Evolutionary conservation across 768 basidiomycete genomes (phyloP).

Genomic region (Termitomyces sp.): DNA sequence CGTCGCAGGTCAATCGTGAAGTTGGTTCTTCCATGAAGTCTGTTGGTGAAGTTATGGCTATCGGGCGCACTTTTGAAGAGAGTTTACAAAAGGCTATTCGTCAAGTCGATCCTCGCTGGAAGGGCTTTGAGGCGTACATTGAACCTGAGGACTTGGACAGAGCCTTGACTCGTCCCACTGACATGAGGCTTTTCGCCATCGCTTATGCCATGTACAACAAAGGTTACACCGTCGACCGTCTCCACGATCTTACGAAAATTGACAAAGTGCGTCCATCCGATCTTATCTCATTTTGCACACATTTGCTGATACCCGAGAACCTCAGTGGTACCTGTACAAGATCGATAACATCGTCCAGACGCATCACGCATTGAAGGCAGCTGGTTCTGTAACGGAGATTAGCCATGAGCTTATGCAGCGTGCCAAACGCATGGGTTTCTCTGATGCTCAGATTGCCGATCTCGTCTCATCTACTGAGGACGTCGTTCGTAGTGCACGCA

Average conservation of each 20-base stretch:
- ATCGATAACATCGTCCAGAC: conserved; percentile 97
- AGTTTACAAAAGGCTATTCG: conserved; percentile 97
- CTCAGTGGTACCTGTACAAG: conserved; percentile 96
- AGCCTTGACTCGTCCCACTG: conserved; percentile 81
- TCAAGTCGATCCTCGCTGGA: conserved; percentile 94
- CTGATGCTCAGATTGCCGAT: conserved; percentile 88
- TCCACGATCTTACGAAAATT: conserved; percentile 96
- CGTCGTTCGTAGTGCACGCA: conserved; percentile 78
- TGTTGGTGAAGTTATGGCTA: conserved; percentile 99
- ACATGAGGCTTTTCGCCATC: conserved; percentile 94
- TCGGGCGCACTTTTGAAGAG: conserved; percentile 98
- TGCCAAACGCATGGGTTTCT: conserved; percentile 94
- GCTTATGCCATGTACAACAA: conserved; percentile 97
- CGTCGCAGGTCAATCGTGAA: conserved; percentile 86
- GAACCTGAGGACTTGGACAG: conserved; percentile 80
- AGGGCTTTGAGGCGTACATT: conserved; percentile 95
- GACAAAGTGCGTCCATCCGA: conserved; percentile 63
- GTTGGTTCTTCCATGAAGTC: conserved; percentile 99
- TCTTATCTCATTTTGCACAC: background rate
- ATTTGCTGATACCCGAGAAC: background rate
- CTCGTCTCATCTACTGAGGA: conserved; percentile 72
- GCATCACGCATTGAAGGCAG: conserved; percentile 65
- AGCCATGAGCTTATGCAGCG: conserved; percentile 74
- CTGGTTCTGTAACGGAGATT: conserved; percentile 64
- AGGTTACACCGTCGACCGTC: conserved; percentile 80